phyloP scores from a whole-genome alignment of 106 monocot genomes.

The Dioscorea alata region DNA sequence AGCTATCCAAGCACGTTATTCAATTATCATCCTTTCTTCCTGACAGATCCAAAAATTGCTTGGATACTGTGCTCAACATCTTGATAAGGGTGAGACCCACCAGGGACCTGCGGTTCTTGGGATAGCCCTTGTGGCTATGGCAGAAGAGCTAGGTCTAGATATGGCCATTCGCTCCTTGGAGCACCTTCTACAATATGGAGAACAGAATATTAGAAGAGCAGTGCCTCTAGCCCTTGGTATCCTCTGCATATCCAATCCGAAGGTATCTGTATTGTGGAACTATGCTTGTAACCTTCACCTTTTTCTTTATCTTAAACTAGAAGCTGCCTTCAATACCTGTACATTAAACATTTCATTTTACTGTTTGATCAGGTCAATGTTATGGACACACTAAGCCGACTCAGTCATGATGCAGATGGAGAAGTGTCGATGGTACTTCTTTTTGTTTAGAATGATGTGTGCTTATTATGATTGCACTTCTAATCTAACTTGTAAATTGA shows the following conservation, averaged over 20 bases:
- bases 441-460: background rate
- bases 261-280: constrained; percentile 29
- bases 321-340: background rate
- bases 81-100: constrained; percentile 90
- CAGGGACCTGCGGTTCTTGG: constrained; percentile 98
- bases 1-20: background rate
- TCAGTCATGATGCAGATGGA: constrained; percentile 92
- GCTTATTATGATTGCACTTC: background rate
- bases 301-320: background rate
- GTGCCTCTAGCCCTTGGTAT: constrained; percentile 94
- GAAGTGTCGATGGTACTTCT: constrained; percentile 84
- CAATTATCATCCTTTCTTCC: background rate
- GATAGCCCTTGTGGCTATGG: constrained; percentile 94
- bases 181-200: constrained; percentile 90
- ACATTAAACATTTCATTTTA: background rate
- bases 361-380: constrained; percentile 69
- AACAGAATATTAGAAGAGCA: constrained; percentile 89
- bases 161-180: constrained; percentile 93
- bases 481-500: constrained; percentile 11
- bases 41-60: constrained; percentile 92
- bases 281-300: background rate
- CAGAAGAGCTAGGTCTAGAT: constrained; percentile 90
- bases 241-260: constrained; percentile 95
- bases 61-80: constrained; percentile 85
- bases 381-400: constrained; percentile 94